phyloP scores from a whole-genome alignment of 78 protist species.

The Paulinella micropora region DNA sequence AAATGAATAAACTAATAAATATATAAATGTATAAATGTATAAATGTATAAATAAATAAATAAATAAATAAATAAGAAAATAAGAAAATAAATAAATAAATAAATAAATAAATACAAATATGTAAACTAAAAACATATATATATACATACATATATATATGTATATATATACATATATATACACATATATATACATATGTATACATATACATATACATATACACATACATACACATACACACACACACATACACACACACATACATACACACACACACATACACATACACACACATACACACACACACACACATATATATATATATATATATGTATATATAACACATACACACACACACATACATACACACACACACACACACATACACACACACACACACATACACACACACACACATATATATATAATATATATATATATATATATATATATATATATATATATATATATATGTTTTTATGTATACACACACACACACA shows the following conservation, averaged over 20 bases:
- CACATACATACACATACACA: background rate
- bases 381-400: background rate
- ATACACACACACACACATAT: background rate
- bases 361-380: background rate
- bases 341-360: background rate
- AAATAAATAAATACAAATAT: too few relatives aligned
- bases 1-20: too few relatives aligned
- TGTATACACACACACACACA: background rate
- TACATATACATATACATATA: background rate
- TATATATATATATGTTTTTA: background rate
- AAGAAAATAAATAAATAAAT: too few relatives aligned
- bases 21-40: too few relatives aligned
- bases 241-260: background rate
- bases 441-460: background rate
- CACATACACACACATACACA: background rate
- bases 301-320: background rate
- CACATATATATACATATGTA: background rate
- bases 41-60: too few relatives aligned
- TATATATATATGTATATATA: background rate
- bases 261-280: background rate
- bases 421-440: background rate
- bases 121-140: too few relatives aligned
- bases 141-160: background rate
- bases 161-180: background rate
- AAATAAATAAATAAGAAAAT: too few relatives aligned